phyloP scores from a whole-genome alignment of 768 basidiomycete genomes.

The Suillus discolor region DNA sequence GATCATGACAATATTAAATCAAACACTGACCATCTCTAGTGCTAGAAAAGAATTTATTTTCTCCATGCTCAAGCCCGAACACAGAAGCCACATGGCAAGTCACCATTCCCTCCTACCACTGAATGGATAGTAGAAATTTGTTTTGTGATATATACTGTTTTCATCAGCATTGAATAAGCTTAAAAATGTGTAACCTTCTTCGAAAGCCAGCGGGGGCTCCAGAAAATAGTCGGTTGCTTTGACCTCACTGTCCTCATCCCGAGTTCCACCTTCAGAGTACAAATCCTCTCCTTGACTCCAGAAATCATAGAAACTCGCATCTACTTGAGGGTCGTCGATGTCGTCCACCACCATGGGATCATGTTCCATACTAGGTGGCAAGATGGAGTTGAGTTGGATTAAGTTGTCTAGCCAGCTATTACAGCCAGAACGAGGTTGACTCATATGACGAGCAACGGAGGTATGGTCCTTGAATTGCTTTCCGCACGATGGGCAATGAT shows the following conservation, averaged over 20 bases:
- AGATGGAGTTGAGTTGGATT: not conserved
- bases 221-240: too few species aligned
- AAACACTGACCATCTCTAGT: constrained; percentile 28
- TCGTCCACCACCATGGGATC: not conserved
- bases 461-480: too few species aligned
- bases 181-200: not conserved
- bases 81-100: constrained; percentile 29
- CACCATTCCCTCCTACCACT: constrained; percentile 34
- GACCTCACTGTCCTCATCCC: too few species aligned
- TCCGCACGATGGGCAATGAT: too few species aligned
- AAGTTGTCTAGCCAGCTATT: not conserved
- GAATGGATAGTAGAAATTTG: not conserved
- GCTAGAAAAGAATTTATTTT: constrained; percentile 31
- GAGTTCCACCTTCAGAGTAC: too few species aligned
- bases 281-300: too few species aligned
- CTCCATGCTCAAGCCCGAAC: constrained; percentile 32
- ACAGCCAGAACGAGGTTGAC: not conserved
- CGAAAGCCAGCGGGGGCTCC: too few species aligned
- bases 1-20: too few species aligned
- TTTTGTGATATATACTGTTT: not conserved
- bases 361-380: not conserved
- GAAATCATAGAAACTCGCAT: too few species aligned
- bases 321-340: too few species aligned
- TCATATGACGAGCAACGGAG: not conserved
- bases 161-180: not conserved